Evolutionary conservation across 2,329 filamentous ascomycete species (phyloP), one percentile per base, ranked within the genome.

Genomic region (Talaromyces sp.): DNA sequence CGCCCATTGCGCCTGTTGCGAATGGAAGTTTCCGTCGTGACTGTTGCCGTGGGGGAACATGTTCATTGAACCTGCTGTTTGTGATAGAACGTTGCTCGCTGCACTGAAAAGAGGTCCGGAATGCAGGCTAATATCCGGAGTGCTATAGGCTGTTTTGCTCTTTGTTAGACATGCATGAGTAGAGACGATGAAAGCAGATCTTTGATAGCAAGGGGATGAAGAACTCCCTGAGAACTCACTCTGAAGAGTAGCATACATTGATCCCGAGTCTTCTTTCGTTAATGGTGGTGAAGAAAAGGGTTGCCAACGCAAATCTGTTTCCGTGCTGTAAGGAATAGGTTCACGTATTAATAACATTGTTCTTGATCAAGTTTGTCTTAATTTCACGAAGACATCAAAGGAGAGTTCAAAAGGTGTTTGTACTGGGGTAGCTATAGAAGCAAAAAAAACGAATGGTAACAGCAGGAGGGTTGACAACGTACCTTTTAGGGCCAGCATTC

Each of bases 1-100:
- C 22, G 66, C 39, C 66, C 66, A 72, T 68, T 22, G 72, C 66
- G 67, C 68, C 19, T 69, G 68, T n/a, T 60, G 61, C 31, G 67
- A 72, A 50, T 71, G 73, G 60, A 70, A 71, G 39, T 62, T 65
- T 35, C 71, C 66, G 1, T 70, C 58, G 19, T 66, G 68, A 11
- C 67, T 69, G 15, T 37, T 69, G 64, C 35, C 73, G 69, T 66
- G 64, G 17, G 33, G 69, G 60, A 39, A 67, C 68, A 63, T 77
- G 75, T 41, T 70, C 71, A 27, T 72, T 65, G 27, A 70, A 67
- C 61, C 72, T 47, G 61, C 72, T 41, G 73, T 65, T 13, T 71
- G 69, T 19, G 71, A 59, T 50, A 71, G 74, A 27, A 71, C 64
- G 15, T 71, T 70, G 33, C 71, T 74, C 65, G 75, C 70, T 59